Evolutionary conservation across 75 land plant species (phyloP), one percentile per base, ranked within the genome.

Genomic region (Pinus albicaulis): DNA sequence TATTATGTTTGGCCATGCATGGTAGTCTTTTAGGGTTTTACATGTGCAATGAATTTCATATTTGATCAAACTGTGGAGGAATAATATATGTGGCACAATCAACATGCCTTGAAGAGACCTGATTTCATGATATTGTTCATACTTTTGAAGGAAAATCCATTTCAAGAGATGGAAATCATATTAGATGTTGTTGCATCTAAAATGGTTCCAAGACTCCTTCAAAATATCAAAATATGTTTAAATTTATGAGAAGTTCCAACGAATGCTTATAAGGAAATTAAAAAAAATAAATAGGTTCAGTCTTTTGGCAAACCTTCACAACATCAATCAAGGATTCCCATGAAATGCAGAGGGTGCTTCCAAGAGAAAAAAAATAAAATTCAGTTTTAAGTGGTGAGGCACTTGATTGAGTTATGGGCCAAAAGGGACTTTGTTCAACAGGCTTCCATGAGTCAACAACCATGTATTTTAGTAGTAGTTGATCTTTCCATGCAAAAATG

Each of bases 391-490:
- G 80, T 87, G 10, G 81, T 90, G 78, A 84, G 85, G 55, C 89
- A 78, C 41, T 77, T 96, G 31, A 84, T 80, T 65, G 64, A 77
- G 48, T 74, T 82, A 48, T 96, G 99, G 99, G 88, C 95, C 57
- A 86, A 85, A 66, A 77, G 74, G 20, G 88, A 86, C 62, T 96
- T 93, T 81, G 82, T 94, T 56, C 97, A 90, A 61, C 83, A 92
- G 60, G 76, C 92, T 76, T 28, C 94, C 28, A 65, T 88, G 58
- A 89, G 88, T 61, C 94, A 92, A 74, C 99, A 96, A 90, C 78
- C 88, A 56, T 96, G 99, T 87, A 41, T 96, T 56, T 88, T 97
- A 76, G 94, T 92, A 57, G 97, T 92, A 57, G 55, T 96, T 48
- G 99, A 97, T 20, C 83, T 93, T 24, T 85, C 81, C 58, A 38